Percentiles rank a stretch among this genome's conserved stretches.
Conservation (phyloP, 176 grass and related monocot genomes). For the Stipa capillata region DNA sequence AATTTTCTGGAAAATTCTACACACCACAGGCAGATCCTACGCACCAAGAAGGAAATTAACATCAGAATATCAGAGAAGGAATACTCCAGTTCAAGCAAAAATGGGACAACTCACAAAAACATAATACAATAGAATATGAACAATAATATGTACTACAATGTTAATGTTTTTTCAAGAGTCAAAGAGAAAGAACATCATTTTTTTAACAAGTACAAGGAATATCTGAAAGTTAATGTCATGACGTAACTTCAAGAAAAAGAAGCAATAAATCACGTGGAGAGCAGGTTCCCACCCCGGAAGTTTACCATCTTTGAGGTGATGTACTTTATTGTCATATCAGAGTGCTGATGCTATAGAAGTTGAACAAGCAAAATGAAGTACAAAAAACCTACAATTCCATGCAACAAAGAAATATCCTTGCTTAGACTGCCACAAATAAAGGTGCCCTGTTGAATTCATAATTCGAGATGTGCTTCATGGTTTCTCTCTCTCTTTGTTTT, state of each 20-base stretch:
- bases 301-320: too few species aligned
- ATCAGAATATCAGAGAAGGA: conserved; percentile 4
- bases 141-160: neutral
- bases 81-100: neutral
- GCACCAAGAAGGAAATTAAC: conserved; percentile 14
- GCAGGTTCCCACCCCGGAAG: neutral
- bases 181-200: neutral
- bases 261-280: neutral
- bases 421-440: neutral
- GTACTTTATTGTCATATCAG: neutral
- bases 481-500: neutral
- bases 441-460: neutral
- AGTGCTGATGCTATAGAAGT: neutral
- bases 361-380: neutral
- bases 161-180: neutral
- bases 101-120: neutral
- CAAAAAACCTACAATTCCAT: neutral
- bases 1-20: conserved; percentile 86
- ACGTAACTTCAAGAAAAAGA: neutral
- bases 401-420: neutral
- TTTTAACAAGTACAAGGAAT: neutral
- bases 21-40: conserved; percentile 83
- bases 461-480: neutral
- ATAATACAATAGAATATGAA: neutral
- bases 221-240: neutral